Evolutionary conservation across 1,284 basidiomycete species (phyloP).

Genomic region (Trichosporon asahii): DNA sequence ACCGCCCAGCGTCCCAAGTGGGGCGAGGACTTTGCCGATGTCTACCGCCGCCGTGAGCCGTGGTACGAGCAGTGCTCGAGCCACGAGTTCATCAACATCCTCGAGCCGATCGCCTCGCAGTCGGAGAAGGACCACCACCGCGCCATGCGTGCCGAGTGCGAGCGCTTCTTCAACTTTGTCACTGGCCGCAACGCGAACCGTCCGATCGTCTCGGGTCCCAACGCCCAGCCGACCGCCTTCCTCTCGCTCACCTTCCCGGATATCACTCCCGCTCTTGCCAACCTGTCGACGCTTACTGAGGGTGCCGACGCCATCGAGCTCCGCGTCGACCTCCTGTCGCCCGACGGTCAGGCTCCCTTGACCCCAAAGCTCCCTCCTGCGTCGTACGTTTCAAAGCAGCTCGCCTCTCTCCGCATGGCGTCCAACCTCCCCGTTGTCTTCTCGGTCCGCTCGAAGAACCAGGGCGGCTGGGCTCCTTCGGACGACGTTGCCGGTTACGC

Average conservation of each 20-base stretch:
- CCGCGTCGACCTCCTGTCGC: constrained; percentile 81
- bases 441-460: constrained; percentile 80
- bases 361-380: constrained; percentile 63
- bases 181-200: constrained; percentile 70
- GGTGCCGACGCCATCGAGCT: constrained; percentile 92
- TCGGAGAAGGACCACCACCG: constrained; percentile 38
- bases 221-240: constrained; percentile 73
- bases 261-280: constrained; percentile 65
- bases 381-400: constrained; percentile 74
- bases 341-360: constrained; percentile 51
- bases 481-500: constrained; percentile 69
- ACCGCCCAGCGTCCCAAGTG: constrained; percentile 79
- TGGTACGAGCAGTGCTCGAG: constrained; percentile 85
- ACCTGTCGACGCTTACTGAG: constrained; percentile 69
- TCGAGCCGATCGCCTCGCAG: constrained; percentile 40
- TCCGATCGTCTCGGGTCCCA: constrained; percentile 46
- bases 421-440: constrained; percentile 85
- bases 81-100: constrained; percentile 76
- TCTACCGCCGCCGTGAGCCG: constrained; percentile 76
- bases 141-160: constrained; percentile 42
- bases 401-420: constrained; percentile 72
- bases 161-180: constrained; percentile 81
- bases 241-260: constrained; percentile 89
- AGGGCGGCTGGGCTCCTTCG: constrained; percentile 91
- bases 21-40: constrained; percentile 73